phyloP scores from a whole-genome alignment of 2,329 filamentous ascomycete genomes.

The Madurella mycetomatis region DNA sequence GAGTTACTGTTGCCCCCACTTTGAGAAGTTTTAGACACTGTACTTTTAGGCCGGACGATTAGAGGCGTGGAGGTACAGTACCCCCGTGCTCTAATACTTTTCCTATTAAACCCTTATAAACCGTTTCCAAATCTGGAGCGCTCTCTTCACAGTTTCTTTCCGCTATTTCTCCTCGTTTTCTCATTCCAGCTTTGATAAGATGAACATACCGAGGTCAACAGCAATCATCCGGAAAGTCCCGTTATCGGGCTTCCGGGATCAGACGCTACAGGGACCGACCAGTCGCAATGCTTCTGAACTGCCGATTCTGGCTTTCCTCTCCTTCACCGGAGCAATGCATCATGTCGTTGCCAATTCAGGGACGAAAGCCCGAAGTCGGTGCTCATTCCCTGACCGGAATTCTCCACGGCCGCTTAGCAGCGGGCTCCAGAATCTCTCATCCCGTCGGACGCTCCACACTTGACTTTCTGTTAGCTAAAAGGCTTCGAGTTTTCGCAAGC shows the following conservation, averaged over 20 bases:
- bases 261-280: neutral
- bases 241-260: constrained; percentile 8
- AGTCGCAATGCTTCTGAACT: constrained; percentile 4
- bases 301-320: constrained; percentile 10
- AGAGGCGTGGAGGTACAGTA: too few species aligned
- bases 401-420: constrained; percentile 10
- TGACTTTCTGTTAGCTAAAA: constrained; percentile 27
- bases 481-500: constrained; percentile 11
- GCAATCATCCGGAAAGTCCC: neutral
- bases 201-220: neutral
- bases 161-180: too few species aligned
- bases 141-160: too few species aligned
- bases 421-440: constrained; percentile 16
- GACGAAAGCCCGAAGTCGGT: constrained; percentile 23
- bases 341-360: constrained; percentile 1
- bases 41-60: too few species aligned
- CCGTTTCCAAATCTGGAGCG: too few species aligned
- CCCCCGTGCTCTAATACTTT: too few species aligned
- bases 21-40: too few species aligned
- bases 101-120: too few species aligned
- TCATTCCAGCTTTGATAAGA: neutral
- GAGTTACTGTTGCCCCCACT: too few species aligned
- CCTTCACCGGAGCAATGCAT: constrained; percentile 5
- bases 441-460: constrained; percentile 21
- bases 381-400: neutral